These are phyloP conservation scores for Phytophthora crassamura DNA, from an alignment of 352 stramenopile genomes.

Conservation along the genomic window DNA sequence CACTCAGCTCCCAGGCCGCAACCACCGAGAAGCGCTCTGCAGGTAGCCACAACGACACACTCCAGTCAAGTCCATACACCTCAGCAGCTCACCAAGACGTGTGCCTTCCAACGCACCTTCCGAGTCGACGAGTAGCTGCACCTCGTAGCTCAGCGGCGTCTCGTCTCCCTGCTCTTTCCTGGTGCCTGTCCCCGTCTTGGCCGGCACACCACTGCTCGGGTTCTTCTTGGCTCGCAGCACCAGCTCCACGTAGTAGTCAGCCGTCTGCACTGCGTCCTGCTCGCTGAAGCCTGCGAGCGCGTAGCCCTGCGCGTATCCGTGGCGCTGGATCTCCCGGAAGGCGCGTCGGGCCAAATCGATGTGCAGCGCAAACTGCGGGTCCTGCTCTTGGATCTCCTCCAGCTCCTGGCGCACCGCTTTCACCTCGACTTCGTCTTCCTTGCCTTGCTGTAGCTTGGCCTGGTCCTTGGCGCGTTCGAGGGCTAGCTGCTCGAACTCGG, in stretches of 20 bases:
- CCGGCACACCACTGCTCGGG: slow-evolving; percentile 23
- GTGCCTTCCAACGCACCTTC: slow-evolving; percentile 36
- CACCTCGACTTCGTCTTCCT: slow-evolving; percentile 11
- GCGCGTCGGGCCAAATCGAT: slow-evolving; percentile 53
- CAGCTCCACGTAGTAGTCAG: slow-evolving; percentile 40
- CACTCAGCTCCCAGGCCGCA: slow-evolving; percentile 63
- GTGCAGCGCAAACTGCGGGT: slow-evolving; percentile 57
- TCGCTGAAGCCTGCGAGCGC: slow-evolving; percentile 64
- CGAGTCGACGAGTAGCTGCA: slow-evolving; percentile 57
- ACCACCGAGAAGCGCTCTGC: slow-evolving; percentile 63
- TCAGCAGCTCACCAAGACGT: neutral
- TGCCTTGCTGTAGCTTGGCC: slow-evolving; percentile 30
- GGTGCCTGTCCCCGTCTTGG: slow-evolving; percentile 35
- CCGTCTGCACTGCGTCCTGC: slow-evolving; percentile 25
- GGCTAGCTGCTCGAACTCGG: slow-evolving; percentile 49
- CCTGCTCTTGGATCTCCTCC: slow-evolving; percentile 43
- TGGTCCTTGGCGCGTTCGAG: slow-evolving; percentile 44
- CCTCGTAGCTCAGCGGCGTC: slow-evolving; percentile 45
- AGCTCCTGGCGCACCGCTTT: slow-evolving; percentile 35
- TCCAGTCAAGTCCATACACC: slow-evolving; percentile 3
- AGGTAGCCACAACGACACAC: neutral
- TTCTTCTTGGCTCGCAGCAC: slow-evolving; percentile 34
- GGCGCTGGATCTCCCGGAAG: slow-evolving; percentile 62
- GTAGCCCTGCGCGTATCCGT: slow-evolving; percentile 67
- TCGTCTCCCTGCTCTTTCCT: slow-evolving; percentile 31